A percentile compares a stretch with the other conserved stretches of the same genome.
phyloP scores from a whole-genome alignment of 2,329 filamentous ascomycete species.

The Fusarium ambrosium region DNA sequence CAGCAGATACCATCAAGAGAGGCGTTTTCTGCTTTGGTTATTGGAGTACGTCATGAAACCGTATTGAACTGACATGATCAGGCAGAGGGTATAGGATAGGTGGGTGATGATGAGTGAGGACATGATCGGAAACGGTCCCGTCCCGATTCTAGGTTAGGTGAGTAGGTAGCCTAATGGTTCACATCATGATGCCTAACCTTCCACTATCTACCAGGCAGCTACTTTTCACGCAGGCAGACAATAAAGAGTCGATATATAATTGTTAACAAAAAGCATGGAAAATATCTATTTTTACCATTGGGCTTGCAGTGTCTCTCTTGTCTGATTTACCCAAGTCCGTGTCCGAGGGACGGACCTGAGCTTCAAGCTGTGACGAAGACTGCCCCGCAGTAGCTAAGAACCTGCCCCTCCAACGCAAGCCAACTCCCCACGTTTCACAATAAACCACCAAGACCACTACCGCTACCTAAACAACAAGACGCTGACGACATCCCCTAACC shows the following conservation, averaged over 20 bases:
- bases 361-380: conserved; percentile 14
- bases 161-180: neutral
- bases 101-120: neutral
- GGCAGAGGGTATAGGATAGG: neutral
- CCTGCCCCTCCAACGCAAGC: conserved; percentile 32
- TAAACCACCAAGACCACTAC: conserved; percentile 14
- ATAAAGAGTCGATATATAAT: neutral
- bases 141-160: neutral
- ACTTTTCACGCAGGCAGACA: neutral
- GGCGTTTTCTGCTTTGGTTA: neutral
- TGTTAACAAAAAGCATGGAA: neutral
- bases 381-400: conserved; percentile 38
- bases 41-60: neutral
- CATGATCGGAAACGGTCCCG: neutral
- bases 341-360: neutral
- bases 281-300: neutral
- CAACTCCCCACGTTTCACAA: conserved; percentile 32
- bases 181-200: neutral
- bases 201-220: neutral
- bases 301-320: neutral
- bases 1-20: neutral
- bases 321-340: neutral
- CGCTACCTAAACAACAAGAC: conserved; percentile 4
- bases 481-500: conserved; percentile 28
- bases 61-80: neutral